Evolutionary conservation across 768 basidiomycete genomes (phyloP), one percentile per base, ranked within the genome.

Genomic region (Collybia sordida): DNA sequence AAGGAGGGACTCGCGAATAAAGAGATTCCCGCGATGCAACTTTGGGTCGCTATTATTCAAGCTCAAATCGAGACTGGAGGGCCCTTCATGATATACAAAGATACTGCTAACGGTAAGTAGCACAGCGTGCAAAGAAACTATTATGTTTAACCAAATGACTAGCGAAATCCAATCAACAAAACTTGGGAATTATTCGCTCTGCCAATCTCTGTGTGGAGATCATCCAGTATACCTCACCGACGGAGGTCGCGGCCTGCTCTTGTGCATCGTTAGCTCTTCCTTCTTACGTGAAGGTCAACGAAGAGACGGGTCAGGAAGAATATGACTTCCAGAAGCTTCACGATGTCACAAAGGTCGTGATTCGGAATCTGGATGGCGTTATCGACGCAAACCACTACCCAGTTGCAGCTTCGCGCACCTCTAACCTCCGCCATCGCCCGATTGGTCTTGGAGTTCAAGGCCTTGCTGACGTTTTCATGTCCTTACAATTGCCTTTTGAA

Each of bases 131-230:
- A 14, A 6, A 6, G 31, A n/a, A n/a, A 24, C 34, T 45, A 23
- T 23, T 45, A 45, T 35, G 38, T n/a, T 52, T 7, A 28, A 31
- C 25, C 14, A 34, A 35, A 0, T 42, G n/a, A 4, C 14, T 59
- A 94, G 91, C 79, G 58, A 99, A 99, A 74, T 97, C 95, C 14
- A 99, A 99, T 74, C 96, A 99, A 70, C 85, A 93, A 73, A 97
- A 99, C 72, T 79, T 99, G 23, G 96, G 96, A 25, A 95, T 93
- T 7, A 98, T 99, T 86, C 98, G 96, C 76, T 97, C 93, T 1
- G 97, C 95, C 45, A 99, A 99, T 67, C 77, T 99, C 43, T 99
- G 96, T 77, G 98, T 96, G 6, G 96, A 98, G 68, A 98, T 99
- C 66, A 89, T 99, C 68, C 91, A 99, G 70, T 98, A 98, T 74